A percentile compares a stretch with the other conserved stretches of the same genome.
Conservation (phyloP, 768 basidiomycete species). For the Amanita polypyramis region DNA sequence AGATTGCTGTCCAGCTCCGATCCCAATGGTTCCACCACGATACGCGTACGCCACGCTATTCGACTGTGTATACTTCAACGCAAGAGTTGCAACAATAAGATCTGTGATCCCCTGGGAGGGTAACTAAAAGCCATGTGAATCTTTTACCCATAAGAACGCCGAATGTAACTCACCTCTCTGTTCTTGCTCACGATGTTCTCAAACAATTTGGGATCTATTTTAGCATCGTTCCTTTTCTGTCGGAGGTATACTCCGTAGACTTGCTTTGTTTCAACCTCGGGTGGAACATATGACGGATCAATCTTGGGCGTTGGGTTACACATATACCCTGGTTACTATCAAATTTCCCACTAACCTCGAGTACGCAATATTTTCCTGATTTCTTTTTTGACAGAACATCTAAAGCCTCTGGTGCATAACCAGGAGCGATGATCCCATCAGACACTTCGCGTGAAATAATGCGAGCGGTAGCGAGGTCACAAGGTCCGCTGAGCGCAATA, state of each 20-base stretch:
- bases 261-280: slow-evolving; percentile 82
- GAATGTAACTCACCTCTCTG: slow-evolving; percentile 51
- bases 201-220: slow-evolving; percentile 76
- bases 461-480: slow-evolving; percentile 89
- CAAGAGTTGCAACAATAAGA: slow-evolving; percentile 90
- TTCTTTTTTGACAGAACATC: slow-evolving; percentile 94
- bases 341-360: slow-evolving; percentile 51
- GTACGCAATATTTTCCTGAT: slow-evolving; percentile 95
- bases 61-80: slow-evolving; percentile 98
- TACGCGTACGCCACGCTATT: slow-evolving; percentile 96
- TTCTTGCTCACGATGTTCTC: slow-evolving; percentile 82
- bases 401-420: slow-evolving; percentile 79
- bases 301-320: slow-evolving; percentile 42
- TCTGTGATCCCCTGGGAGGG: slow-evolving; percentile 74
- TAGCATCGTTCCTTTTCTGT: slow-evolving; percentile 84
- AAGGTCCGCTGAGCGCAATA: slow-evolving; percentile 86
- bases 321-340: background rate
- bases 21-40: slow-evolving; percentile 86
- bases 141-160: background rate
- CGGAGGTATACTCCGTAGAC: slow-evolving; percentile 89
- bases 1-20: slow-evolving; percentile 97
- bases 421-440: slow-evolving; percentile 95
- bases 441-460: slow-evolving; percentile 99
- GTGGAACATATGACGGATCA: slow-evolving; percentile 73
- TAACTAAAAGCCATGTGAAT: slow-evolving; percentile 40